Conservation (phyloP, 306 rosid genomes). For the Gastrolobium bilobum region DNA sequence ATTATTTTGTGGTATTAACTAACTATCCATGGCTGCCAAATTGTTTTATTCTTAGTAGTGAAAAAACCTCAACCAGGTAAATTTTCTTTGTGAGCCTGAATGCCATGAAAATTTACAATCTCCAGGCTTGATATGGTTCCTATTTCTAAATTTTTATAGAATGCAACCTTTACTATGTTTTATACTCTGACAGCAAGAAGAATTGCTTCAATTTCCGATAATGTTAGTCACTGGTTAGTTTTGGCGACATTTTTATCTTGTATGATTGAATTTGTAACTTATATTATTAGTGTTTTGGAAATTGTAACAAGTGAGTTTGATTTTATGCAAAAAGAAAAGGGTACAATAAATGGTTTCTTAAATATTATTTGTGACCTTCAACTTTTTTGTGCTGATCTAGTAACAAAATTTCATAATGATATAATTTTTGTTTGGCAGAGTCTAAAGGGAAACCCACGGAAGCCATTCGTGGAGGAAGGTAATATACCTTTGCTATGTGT, state of each 20-base stretch:
- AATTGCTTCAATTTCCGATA: constrained; percentile 29
- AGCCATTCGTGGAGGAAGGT: constrained; percentile 99
- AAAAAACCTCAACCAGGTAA: constrained; percentile 27
- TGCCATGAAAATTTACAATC: constrained; percentile 13
- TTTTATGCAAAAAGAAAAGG: constrained; percentile 32
- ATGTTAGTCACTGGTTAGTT: constrained; percentile 1
- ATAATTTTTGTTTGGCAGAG: constrained; percentile 59
- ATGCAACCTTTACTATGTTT: constrained; percentile 30
- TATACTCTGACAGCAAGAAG: background rate
- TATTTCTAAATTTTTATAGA: background rate
- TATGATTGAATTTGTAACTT: constrained; percentile 4
- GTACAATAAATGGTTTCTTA: constrained; percentile 1
- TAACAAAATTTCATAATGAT: constrained; percentile 27
- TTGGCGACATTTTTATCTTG: background rate
- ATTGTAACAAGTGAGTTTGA: constrained; percentile 15
- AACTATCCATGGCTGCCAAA: constrained; percentile 1
- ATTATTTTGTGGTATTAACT: constrained; percentile 37
- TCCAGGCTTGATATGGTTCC: background rate
- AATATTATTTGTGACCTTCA: constrained; percentile 10
- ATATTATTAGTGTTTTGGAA: constrained; percentile 10
- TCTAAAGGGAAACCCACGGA: constrained; percentile 90
- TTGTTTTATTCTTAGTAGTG: constrained; percentile 23
- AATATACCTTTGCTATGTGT: constrained; percentile 43
- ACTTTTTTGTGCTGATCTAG: constrained; percentile 35
- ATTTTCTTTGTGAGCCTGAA: constrained; percentile 30